These are phyloP conservation scores for Colletotrichum neosansevieriae DNA, from an alignment of 2,329 filamentous ascomycete genomes.

Conservation along the genomic window DNA sequence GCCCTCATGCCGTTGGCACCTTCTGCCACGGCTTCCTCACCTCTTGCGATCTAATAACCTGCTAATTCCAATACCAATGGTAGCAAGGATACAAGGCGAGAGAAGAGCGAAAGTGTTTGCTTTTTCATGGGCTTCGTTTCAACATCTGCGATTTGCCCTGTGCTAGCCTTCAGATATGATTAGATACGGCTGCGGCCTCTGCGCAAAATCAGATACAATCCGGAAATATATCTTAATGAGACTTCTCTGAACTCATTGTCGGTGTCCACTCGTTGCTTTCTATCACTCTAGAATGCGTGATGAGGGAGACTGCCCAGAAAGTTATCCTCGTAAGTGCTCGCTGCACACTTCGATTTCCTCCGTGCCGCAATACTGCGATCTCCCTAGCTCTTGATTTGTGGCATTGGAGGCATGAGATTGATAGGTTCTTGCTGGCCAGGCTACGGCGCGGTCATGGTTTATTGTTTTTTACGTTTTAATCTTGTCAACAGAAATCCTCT, in stretches of 20 bases:
- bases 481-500: too few species aligned
- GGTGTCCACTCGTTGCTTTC: not conserved
- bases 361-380: too few species aligned
- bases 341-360: too few species aligned
- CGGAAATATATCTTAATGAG: not conserved
- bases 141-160: constrained; percentile 44
- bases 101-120: constrained; percentile 62
- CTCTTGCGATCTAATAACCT: constrained; percentile 82
- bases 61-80: constrained; percentile 61
- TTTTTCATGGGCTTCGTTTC: constrained; percentile 46
- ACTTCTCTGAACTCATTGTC: not conserved
- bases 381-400: too few species aligned
- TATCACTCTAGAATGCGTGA: too few species aligned
- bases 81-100: constrained; percentile 78
- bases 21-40: constrained; percentile 33
- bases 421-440: too few species aligned
- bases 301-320: too few species aligned
- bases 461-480: too few species aligned
- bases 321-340: too few species aligned
- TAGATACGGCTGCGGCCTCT: constrained; percentile 12
- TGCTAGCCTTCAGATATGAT: constrained; percentile 44
- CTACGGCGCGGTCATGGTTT: too few species aligned
- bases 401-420: too few species aligned
- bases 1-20: not conserved
- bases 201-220: not conserved